Evolutionary conservation across 768 basidiomycete genomes (phyloP), one percentile per base, ranked within the genome.

Genomic region (Mycena kentingensis): DNA sequence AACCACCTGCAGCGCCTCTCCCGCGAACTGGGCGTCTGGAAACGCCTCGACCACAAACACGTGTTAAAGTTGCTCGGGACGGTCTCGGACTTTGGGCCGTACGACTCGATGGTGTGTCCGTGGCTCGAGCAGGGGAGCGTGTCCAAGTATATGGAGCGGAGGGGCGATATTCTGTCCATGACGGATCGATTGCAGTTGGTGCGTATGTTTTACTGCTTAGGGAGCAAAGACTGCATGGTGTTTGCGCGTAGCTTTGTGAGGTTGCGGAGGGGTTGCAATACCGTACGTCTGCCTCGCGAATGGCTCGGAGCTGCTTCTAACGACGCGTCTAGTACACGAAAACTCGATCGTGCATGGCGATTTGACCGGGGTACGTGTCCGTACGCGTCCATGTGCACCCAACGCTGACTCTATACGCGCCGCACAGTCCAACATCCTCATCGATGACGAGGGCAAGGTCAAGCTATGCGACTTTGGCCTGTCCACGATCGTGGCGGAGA

Each of bases 391-490:
- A 12, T 21, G 26, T 48, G 25, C 41, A n/a, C 24, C 43, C 18
- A 35, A 34, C 36, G 2, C 37, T 28, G 35, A 16, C 21, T 46
- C 18, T 5, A 21, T 25, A 44, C 6, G 49, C n/a, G 7, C 27
- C 24, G 13, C 16, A 3, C 63, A 78, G 77, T 70, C 76, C 0
- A 81, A 81, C 43, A 65, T 81, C 39, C 71, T 81, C 5, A 68
- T 81, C 28, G 64, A 75, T 49, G 66, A 65, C 36, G 63, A 73
- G 16, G 71, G 73, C 19, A 71, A 71, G 26, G 77, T 73, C 1
- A 71, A 72, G 24, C 61, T 81, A 6, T 69, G 70, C 26, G 78
- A 80, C 52, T 79, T 80, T 47, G 78, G 79, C 3, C 58, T 80
- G 3, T 80, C 77, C 2, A 70, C 63, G 21, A 64, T 79, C 45